Evolutionary conservation across 164 flowering plant genomes (phyloP), one percentile per base, ranked within the genome.

Genomic region (Umbellularia californica): DNA sequence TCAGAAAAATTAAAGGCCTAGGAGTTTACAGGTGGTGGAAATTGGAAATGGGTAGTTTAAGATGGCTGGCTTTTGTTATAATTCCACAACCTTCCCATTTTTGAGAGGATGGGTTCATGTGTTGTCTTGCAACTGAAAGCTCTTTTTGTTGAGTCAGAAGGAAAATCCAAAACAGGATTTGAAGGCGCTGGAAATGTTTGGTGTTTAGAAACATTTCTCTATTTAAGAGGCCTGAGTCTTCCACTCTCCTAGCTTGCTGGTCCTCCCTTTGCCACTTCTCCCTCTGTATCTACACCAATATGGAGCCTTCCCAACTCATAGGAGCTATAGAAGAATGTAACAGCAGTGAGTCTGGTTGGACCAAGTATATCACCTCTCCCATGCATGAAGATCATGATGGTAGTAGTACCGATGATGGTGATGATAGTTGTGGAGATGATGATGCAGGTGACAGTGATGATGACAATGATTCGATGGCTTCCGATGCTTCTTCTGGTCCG

Each of bases 401-500:
- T 74, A 75, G 75, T 22, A 60, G 47, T 25, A 73, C 24, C 15
- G 74, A 72, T 4, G 30, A 58, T 24, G 77, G 70, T 27, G 70
- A 72, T 30, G 78, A 77, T 62, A 71, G 75, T n/a, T 30, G 6
- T 51, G 71, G 41, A 17, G 71, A 47, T 19, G 74, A 65, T 58
- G 78, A 60, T 65, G 81, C 72, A 5, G 75, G 67, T 24, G 87
- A 84, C 25, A 90, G 87, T 25, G 92, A 71, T 27, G 47, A 12
- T 15, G 89, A 88, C 19, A 93, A 90, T 79, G 95, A 92, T 72
- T 90, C 95, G 0, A 87, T 92, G 97, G 89, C 85, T 51, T 92
- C 97, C 20, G 97, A 92, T 82, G 97, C 97, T n/a, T 90, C 97
- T 19, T 90, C 97, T n/a, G 91, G 90, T 41, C 90, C 92, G 9